phyloP scores from a whole-genome alignment of 2,329 filamentous ascomycete genomes.

The Arthrinium puccinioides region DNA sequence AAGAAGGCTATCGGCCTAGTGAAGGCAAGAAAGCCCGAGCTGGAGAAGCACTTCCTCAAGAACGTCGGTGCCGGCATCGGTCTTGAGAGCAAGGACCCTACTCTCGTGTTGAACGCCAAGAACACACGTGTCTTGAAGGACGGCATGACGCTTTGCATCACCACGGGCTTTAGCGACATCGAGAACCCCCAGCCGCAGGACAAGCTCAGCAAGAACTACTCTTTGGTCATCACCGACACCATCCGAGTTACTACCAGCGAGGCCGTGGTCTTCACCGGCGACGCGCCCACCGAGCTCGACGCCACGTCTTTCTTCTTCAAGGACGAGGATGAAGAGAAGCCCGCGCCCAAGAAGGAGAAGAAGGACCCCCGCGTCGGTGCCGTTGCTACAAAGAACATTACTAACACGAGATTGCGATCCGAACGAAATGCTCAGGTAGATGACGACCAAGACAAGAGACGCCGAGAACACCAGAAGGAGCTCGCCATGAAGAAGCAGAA shows the following conservation, averaged over 20 bases:
- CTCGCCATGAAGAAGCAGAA: conserved; percentile 80
- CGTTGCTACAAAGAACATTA: conserved; percentile 91
- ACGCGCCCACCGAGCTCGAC: conserved; percentile 85
- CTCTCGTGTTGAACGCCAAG: conserved; percentile 80
- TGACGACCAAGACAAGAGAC: conserved; percentile 80
- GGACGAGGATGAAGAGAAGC: conserved; percentile 83
- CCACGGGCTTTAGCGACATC: conserved; percentile 83
- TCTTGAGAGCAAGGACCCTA: conserved; percentile 80
- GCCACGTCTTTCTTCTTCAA: conserved; percentile 98
- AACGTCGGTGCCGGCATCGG: conserved; percentile 89
- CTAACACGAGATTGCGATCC: conserved; percentile 83
- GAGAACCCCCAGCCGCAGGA: conserved; percentile 82
- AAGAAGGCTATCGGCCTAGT: conserved; percentile 75
- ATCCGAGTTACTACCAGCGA: conserved; percentile 78
- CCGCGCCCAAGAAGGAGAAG: conserved; percentile 85
- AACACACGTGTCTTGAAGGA: conserved; percentile 79
- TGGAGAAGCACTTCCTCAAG: conserved; percentile 92
- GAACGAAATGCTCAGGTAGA: conserved; percentile 84
- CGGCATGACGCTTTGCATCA: conserved; percentile 92
- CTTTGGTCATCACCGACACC: conserved; percentile 85
- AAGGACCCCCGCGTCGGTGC: conserved; percentile 76
- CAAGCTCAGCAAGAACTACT: conserved; percentile 84
- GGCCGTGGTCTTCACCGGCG: conserved; percentile 84
- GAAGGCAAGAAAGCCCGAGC: conserved; percentile 84
- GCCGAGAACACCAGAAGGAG: conserved; percentile 89